Evolutionary conservation across 352 stramenopile species (phyloP).

Genomic region (Saprolegnia parasitica): DNA sequence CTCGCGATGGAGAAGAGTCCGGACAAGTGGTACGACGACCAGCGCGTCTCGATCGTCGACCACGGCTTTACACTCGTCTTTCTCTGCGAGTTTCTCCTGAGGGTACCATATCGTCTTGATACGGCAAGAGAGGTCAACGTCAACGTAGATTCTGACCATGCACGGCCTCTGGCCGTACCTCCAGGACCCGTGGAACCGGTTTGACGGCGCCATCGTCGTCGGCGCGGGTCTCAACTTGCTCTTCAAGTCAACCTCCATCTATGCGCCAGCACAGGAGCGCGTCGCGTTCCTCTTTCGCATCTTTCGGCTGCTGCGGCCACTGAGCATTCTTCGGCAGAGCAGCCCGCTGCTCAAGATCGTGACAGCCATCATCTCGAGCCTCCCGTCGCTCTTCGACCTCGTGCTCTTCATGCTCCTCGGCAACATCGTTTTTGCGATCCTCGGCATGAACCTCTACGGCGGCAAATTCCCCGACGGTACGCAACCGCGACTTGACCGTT

Average conservation of each 20-base stretch:
- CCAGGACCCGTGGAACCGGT: slow-evolving; percentile 74
- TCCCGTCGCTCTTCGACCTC: slow-evolving; percentile 63
- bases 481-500: slow-evolving; percentile 31
- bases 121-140: background rate
- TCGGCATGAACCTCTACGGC: slow-evolving; percentile 80
- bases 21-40: slow-evolving; percentile 36
- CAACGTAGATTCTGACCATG: slow-evolving; percentile 35
- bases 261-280: slow-evolving; percentile 31
- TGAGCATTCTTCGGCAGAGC: slow-evolving; percentile 68
- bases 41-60: slow-evolving; percentile 10
- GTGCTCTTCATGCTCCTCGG: slow-evolving; percentile 55
- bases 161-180: slow-evolving; percentile 62
- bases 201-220: slow-evolving; percentile 68
- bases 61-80: slow-evolving; percentile 73
- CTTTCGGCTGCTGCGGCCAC: slow-evolving; percentile 71
- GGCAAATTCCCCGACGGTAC: slow-evolving; percentile 66
- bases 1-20: slow-evolving; percentile 59
- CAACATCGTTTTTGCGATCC: slow-evolving; percentile 74
- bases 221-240: slow-evolving; percentile 62
- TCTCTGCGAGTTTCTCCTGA: slow-evolving; percentile 56
- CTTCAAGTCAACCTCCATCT: slow-evolving; percentile 48
- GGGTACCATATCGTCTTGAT: slow-evolving; percentile 16
- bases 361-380: slow-evolving; percentile 58
- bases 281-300: slow-evolving; percentile 75
- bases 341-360: slow-evolving; percentile 69